Evolutionary conservation across 192 early-diverging fungal species (phyloP), one percentile per base, ranked within the genome.

Genomic region (Coemansia sp.): DNA sequence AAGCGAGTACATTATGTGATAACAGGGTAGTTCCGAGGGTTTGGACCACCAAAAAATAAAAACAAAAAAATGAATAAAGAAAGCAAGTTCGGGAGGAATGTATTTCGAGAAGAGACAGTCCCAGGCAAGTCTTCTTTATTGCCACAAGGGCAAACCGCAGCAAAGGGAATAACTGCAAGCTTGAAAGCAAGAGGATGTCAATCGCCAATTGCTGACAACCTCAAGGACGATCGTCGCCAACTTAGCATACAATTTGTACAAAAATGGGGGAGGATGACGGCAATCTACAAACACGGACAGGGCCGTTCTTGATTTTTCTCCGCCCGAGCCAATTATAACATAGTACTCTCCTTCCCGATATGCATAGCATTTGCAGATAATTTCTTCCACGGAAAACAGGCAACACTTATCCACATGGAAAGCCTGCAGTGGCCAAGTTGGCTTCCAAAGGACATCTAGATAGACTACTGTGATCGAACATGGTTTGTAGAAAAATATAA

Each of bases 111-210:
- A 62, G 19, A 11, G 24, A 21, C 19, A 1, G 7, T 60, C 29
- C 44, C 46, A 56, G 3, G 40, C 37, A 24, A 24, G 40, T 42
- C 45, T 46, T 31, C 24, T 6, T n/a, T 29, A 33, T 29, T 89
- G 34, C 83, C 82, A 13, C 83, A 93, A 63, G 94, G 78, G 79
- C 62, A 85, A 84, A 29, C 75, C 67, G 67, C 34, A 86, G 76
- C 57, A 77, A 73, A 34, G 72, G 66, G 31, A 45, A 33, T 29
- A 69, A 76, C 45, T 73, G 70, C 13, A 69, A 83, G 36, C 66
- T 16, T 42, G 41, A 42, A 42, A 42, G 41, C 41, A 42, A 71
- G 27, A 63, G 60, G 10, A 50, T 35, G 51, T 54, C 51, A 54
- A 54, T 13, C 27, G 27, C 51, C 27, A 42, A 45, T 17, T 31